Evolutionary conservation across 192 early-diverging fungal genomes (phyloP).

Genomic region (Entrophospora sp.): DNA sequence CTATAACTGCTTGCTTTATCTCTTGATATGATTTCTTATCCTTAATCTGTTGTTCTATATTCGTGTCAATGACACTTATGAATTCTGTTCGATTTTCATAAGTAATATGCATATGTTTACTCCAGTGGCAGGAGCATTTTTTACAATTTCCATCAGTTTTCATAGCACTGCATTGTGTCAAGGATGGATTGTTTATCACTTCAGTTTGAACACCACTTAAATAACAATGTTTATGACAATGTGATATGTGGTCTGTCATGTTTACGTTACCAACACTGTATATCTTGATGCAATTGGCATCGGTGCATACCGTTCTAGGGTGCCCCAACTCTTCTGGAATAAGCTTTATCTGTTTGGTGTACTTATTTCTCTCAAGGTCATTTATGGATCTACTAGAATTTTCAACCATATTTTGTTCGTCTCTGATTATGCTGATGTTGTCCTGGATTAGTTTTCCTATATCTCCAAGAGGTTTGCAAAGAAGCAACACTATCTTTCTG

Average conservation of each 20-base stretch:
- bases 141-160: conserved; percentile 12
- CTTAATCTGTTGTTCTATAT: conserved; percentile 17
- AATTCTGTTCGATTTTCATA: conserved; percentile 12
- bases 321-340: conserved; percentile 15
- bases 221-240: conserved; percentile 26
- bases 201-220: conserved; percentile 15
- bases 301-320: conserved; percentile 27
- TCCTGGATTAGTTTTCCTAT: conserved; percentile 22
- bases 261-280: neutral
- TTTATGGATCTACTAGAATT: conserved; percentile 15
- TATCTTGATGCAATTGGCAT: neutral
- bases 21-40: conserved; percentile 18
- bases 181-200: conserved; percentile 16
- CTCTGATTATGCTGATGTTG: conserved; percentile 19
- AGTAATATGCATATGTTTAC: conserved; percentile 24
- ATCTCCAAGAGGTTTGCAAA: conserved; percentile 21
- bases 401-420: conserved; percentile 19
- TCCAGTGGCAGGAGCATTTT: conserved; percentile 22
- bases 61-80: conserved; percentile 20
- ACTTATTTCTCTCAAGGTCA: conserved; percentile 18
- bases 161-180: conserved; percentile 22
- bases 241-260: conserved; percentile 21
- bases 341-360: conserved; percentile 18
- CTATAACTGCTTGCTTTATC: conserved; percentile 9
- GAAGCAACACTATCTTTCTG: conserved; percentile 18